Percentiles rank a stretch among this genome's conserved stretches.
Evolutionary conservation across 192 early-diverging fungal genomes (phyloP).

Genomic region (Rhizoclosmatium sp.): DNA sequence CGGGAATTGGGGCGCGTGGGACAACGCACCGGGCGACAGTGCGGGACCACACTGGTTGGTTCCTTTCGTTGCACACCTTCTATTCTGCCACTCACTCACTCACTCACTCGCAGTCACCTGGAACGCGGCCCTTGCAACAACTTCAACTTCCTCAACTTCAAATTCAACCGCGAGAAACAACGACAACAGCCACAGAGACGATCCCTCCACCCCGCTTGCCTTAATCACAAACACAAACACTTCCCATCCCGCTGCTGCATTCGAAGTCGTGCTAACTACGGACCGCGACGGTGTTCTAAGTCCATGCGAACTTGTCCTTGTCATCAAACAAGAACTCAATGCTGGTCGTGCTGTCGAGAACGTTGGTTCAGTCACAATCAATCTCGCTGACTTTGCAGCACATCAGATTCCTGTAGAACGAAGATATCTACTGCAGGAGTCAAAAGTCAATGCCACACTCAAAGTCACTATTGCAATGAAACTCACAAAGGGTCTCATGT

Average conservation of each 20-base stretch:
- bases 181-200: conserved; percentile 31
- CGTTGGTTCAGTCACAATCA: conserved; percentile 74
- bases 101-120: conserved; percentile 11
- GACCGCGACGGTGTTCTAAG: conserved; percentile 76
- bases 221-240: conserved; percentile 65
- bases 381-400: conserved; percentile 82
- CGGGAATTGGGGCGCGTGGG: conserved; percentile 16
- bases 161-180: background rate
- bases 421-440: conserved; percentile 56
- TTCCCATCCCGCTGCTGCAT: conserved; percentile 39
- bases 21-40: conserved; percentile 41
- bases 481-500: conserved; percentile 3
- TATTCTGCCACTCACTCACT: background rate
- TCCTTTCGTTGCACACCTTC: background rate
- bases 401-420: conserved; percentile 64
- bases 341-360: conserved; percentile 64
- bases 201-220: no score
- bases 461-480: conserved; percentile 53
- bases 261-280: conserved; percentile 69
- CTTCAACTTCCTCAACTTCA: background rate
- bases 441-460: conserved; percentile 81
- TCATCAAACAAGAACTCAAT: conserved; percentile 75
- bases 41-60: conserved; percentile 33
- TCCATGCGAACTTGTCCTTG: conserved; percentile 77
- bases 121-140: conserved; percentile 9